Base-by-base conservation (phyloP, 768 basidiomycete species). In the Suillus brevipes region DNA sequence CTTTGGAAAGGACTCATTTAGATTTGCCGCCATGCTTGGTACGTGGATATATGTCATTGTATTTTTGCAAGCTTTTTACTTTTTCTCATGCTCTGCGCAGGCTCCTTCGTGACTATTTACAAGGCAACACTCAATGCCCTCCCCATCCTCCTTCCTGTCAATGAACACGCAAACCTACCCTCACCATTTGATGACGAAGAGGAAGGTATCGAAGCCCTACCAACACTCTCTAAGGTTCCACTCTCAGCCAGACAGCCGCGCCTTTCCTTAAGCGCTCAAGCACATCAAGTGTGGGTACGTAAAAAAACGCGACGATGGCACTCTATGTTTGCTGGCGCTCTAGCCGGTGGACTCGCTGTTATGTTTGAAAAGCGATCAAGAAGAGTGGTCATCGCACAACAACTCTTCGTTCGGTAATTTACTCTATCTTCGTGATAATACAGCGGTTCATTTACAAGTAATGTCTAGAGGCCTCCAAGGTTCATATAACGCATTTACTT, bases 11-110 rank as follows among this genome's bases (percentile, higher is more conserved):
- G 95, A 97, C 71, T 89, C 92, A 0, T 84, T 90, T 72, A 81
- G 95, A 23, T 96, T 97, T 67, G 92, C 89, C 5, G 87, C 89
- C 0, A 96, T 96, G 94, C 80, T 98, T 43, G 94, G 93, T 89
- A 66, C 45, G 75, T 75, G 28, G 34, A 34, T 31, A n/a, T 0
- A 55, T 55, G 10, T 36, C 10, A n/a, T 1, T 63, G 66, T 63
- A 8, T 67, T 57, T 67, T 31, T 38, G 9, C 6, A 28, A 1
- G 23, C 38, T 37, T n/a, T 31, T 36, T 36, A 8, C 34, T 36
- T 36, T 20, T 16, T 58, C 34, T 23, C 38, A 1, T 28, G 13
- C 12, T 20, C 0, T 25, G 25, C 50, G 13, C 67, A 91, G 91
- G 88, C 25, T 86, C 89, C 0, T 94, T 95, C 67, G 89, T 90